A percentile compares a stretch with the other conserved stretches of the same genome.
Conservation (phyloP, 805 yeast species). For the Barnettozyma populi region DNA sequence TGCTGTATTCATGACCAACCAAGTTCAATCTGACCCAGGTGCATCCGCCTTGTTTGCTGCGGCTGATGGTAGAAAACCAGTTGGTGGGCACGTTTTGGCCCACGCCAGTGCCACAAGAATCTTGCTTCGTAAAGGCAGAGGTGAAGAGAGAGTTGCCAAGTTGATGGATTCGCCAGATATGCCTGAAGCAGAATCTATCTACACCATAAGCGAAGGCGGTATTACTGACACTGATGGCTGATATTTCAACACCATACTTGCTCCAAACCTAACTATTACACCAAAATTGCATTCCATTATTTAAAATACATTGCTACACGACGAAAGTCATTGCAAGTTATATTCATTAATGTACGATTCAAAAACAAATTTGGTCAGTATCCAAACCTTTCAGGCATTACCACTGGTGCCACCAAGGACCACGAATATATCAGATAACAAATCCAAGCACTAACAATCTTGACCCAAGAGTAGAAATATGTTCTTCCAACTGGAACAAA, state of each 20-base stretch:
- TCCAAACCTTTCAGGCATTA: constrained; percentile 84
- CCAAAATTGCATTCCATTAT: not conserved
- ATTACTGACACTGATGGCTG: constrained; percentile 44
- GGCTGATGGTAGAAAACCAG: constrained; percentile 80
- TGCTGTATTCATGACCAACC: constrained; percentile 71
- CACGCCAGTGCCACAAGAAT: constrained; percentile 79
- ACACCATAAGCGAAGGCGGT: constrained; percentile 64
- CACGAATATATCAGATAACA: constrained; percentile 83
- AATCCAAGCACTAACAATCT: constrained; percentile 86
- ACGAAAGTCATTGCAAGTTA: not conserved
- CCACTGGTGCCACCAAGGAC: constrained; percentile 87
- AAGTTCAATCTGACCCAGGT: constrained; percentile 81
- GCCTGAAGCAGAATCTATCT: constrained; percentile 76
- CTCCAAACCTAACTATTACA: too few species aligned
- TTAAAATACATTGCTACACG: not conserved
- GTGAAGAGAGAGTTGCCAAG: constrained; percentile 75
- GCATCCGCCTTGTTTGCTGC: constrained; percentile 74
- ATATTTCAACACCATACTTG: too few species aligned
- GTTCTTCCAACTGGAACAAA: constrained; percentile 97
- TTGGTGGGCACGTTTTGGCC: constrained; percentile 79
- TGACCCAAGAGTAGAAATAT: constrained; percentile 91
- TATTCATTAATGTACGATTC: not conserved
- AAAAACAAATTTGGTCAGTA: constrained; percentile 1
- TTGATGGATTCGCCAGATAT: constrained; percentile 77
- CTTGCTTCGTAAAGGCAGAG: constrained; percentile 66